Conservation (phyloP, 495 filamentous ascomycete genomes). For the Viridothelium virens region DNA sequence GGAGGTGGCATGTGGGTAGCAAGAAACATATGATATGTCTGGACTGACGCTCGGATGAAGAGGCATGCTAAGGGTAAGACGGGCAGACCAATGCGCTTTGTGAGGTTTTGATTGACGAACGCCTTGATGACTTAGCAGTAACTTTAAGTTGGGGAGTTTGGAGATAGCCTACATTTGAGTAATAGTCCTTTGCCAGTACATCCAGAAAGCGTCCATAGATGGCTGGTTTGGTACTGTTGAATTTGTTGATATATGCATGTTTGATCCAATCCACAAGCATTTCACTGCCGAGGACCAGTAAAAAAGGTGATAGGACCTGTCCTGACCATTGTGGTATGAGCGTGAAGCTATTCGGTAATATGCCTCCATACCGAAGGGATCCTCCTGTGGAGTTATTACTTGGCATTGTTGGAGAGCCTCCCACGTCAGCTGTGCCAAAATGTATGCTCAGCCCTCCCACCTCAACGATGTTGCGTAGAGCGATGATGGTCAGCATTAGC, state of each 20-base stretch:
- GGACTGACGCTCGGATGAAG: conserved; percentile 87
- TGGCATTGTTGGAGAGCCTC: conserved; percentile 24
- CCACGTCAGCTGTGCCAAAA: conserved; percentile 9
- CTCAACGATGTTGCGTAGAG: conserved; percentile 89
- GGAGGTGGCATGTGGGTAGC: conserved; percentile 72
- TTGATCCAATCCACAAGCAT: conserved; percentile 98
- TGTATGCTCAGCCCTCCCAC: conserved; percentile 57
- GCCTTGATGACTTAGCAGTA: conserved; percentile 46
- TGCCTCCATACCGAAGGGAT: conserved; percentile 48
- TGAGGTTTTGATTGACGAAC: conserved; percentile 82
- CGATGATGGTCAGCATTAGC: conserved; percentile 94
- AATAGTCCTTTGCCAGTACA: conserved; percentile 93
- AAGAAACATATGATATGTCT: conserved; percentile 98
- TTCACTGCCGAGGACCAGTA: conserved; percentile 88
- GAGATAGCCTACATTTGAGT: conserved; percentile 61
- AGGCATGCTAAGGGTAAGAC: conserved; percentile 89
- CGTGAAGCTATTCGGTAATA: conserved; percentile 79
- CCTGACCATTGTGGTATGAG: conserved; percentile 81
- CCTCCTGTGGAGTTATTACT: conserved; percentile 41
- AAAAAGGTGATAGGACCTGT: conserved; percentile 82
- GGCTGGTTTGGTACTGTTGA: conserved; percentile 88
- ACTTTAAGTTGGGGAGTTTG: conserved; percentile 7
- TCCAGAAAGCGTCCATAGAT: conserved; percentile 87
- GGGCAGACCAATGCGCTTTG: conserved; percentile 80
- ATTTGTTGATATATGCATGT: conserved; percentile 95